These are phyloP conservation scores for Malus hybrid DNA, from an alignment of 331 rosid genomes.

Conservation along the genomic window DNA sequence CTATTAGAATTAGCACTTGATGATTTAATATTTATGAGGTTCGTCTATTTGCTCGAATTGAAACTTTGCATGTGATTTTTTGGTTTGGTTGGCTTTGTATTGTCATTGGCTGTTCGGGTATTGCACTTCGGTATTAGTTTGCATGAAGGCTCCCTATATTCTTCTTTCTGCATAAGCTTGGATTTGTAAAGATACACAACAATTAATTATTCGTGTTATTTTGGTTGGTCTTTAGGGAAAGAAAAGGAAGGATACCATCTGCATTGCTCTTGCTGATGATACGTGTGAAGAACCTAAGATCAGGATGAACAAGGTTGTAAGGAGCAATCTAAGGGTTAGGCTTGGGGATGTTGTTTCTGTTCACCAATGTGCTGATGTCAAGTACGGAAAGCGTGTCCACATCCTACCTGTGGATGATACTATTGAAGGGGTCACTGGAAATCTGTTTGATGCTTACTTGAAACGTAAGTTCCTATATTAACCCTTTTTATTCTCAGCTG, in stretches of 20 bases:
- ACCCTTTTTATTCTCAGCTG: not conserved
- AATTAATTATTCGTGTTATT: too few relatives aligned
- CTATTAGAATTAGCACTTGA: not conserved
- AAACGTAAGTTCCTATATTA: slow-evolving; percentile 64
- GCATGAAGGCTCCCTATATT: too few relatives aligned
- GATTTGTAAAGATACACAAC: not conserved
- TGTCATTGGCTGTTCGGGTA: not conserved
- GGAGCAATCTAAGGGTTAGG: slow-evolving; percentile 84
- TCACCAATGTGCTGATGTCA: slow-evolving; percentile 91
- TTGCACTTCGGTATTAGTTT: not conserved
- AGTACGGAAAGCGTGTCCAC: slow-evolving; percentile 94
- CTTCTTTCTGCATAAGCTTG: too few relatives aligned
- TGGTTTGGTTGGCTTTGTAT: not conserved
- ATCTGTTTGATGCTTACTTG: slow-evolving; percentile 79
- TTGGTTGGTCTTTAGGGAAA: slow-evolving; percentile 48
- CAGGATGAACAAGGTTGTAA: slow-evolving; percentile 20
- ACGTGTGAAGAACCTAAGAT: slow-evolving; percentile 89
- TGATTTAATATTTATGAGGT: not conserved
- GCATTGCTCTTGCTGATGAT: slow-evolving; percentile 95
- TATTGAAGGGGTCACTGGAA: slow-evolving; percentile 89
- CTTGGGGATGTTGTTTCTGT: slow-evolving; percentile 95
- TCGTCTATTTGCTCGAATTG: not conserved
- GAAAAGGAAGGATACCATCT: slow-evolving; percentile 84
- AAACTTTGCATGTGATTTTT: not conserved
- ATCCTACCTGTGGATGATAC: slow-evolving; percentile 94